A percentile compares a stretch with the other conserved stretches of the same genome.
Evolutionary conservation across 306 rosid genomes (phyloP).

Genomic region (Senna tora): DNA sequence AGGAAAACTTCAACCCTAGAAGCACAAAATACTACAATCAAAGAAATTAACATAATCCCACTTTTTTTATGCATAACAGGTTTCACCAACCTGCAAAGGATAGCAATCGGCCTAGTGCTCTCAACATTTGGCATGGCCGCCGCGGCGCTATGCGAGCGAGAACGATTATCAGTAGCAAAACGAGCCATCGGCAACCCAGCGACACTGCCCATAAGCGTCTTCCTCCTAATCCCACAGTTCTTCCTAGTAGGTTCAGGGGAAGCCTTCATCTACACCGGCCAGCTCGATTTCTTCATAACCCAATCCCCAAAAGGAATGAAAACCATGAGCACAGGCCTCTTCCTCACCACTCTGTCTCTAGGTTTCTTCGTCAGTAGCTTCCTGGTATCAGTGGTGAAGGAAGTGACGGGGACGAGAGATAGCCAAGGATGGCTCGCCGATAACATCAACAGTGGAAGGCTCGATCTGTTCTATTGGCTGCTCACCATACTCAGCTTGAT

Average conservation of each 20-base stretch:
- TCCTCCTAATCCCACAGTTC: constrained; percentile 80
- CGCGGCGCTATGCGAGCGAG: constrained; percentile 67
- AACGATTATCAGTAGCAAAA: constrained; percentile 67
- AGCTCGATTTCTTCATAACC: constrained; percentile 94
- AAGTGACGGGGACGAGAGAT: constrained; percentile 51
- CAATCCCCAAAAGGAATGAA: constrained; percentile 94
- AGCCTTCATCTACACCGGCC: constrained; percentile 97
- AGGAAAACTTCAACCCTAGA: neutral
- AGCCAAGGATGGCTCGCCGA: constrained; percentile 89
- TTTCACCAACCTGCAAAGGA: constrained; percentile 77
- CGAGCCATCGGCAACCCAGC: constrained; percentile 23
- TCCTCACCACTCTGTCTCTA: constrained; percentile 79
- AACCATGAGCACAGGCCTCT: constrained; percentile 95
- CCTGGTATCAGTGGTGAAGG: constrained; percentile 69
- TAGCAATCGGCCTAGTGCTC: constrained; percentile 72
- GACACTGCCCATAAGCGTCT: constrained; percentile 76
- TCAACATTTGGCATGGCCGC: constrained; percentile 75
- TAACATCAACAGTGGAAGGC: constrained; percentile 75
- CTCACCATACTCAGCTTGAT: constrained; percentile 59
- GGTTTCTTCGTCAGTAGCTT: constrained; percentile 91
- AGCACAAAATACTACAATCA: neutral
- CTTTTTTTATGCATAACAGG: constrained; percentile 47
- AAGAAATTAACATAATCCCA: neutral
- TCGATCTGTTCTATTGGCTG: constrained; percentile 81
- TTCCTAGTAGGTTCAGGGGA: constrained; percentile 89